phyloP scores from a whole-genome alignment of 1,284 basidiomycete genomes.

The Kalmanozyma brasiliensis region DNA sequence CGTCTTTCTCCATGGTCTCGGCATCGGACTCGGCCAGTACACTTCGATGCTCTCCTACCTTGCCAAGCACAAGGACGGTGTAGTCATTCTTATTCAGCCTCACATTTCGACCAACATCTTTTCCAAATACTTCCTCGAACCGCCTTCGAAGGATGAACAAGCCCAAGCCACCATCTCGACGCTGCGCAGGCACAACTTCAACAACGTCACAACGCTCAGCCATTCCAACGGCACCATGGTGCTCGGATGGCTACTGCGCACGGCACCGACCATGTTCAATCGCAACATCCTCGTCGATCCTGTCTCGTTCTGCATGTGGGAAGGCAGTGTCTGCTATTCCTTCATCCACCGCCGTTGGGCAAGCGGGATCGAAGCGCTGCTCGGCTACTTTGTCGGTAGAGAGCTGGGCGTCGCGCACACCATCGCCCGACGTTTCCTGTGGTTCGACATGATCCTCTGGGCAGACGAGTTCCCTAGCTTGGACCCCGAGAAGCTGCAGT shows the following conservation, averaged over 20 bases:
- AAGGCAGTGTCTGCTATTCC: conserved; percentile 33
- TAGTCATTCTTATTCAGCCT: conserved; percentile 36
- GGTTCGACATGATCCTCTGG: conserved; percentile 38
- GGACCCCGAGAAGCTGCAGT: conserved; percentile 5
- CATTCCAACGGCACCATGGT: conserved; percentile 46
- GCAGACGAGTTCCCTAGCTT: conserved; percentile 20
- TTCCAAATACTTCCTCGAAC: conserved; percentile 16
- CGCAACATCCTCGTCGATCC: conserved; percentile 41
- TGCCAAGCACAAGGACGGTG: conserved; percentile 19
- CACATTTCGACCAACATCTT: conserved; percentile 31
- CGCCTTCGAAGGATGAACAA: conserved; percentile 32
- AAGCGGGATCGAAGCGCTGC: conserved; percentile 32
- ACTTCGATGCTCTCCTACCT: conserved; percentile 21
- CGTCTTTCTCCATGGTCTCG: conserved; percentile 48
- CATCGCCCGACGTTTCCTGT: conserved; percentile 33
- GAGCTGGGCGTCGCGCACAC: conserved; percentile 36
- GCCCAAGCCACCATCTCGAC: conserved; percentile 8
- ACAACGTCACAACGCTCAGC: conserved; percentile 11
- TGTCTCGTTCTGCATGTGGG: conserved; percentile 45
- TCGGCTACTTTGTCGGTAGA: conserved; percentile 46
- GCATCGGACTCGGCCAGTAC: conserved; percentile 48
- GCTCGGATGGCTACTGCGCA: conserved; percentile 33
- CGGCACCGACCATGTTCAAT: conserved; percentile 21
- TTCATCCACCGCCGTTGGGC: conserved; percentile 30
- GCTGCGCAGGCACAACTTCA: conserved; percentile 15